Conservation (phyloP, 495 filamentous ascomycete genomes). For the Aspergillus heteromorphus region DNA sequence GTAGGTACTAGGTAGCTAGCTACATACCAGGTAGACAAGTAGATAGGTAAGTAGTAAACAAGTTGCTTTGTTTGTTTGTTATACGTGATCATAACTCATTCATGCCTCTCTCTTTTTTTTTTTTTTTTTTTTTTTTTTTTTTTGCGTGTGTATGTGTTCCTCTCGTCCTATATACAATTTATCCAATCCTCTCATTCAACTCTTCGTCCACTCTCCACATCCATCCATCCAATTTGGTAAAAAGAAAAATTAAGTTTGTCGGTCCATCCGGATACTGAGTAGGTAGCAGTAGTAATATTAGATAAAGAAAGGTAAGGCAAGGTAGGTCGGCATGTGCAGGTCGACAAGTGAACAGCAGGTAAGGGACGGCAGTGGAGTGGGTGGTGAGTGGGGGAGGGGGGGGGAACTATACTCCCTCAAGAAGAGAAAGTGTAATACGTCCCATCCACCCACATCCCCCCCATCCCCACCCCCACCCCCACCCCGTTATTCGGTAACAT, state of each 20-base stretch:
- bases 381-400: not conserved
- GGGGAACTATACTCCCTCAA: not conserved
- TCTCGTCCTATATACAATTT: not conserved
- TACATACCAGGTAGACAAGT: too few species aligned
- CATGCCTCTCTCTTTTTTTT: too few species aligned
- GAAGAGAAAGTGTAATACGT: not conserved
- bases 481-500: not conserved
- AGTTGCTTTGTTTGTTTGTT: too few species aligned
- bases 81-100: too few species aligned
- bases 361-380: not conserved
- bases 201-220: not conserved
- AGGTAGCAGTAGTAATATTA: too few species aligned
- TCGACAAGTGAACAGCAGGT: too few species aligned
- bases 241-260: not conserved
- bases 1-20: too few species aligned
- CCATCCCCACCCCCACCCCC: too few species aligned
- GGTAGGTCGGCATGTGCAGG: not conserved
- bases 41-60: too few species aligned
- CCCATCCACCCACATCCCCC: not conserved
- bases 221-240: not conserved
- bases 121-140: too few species aligned
- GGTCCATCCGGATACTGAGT: too few species aligned
- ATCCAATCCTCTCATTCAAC: not conserved
- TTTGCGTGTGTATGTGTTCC: too few species aligned
- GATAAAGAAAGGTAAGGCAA: not conserved